A percentile compares a stretch with the other conserved stretches of the same genome.
Evolutionary conservation across 225 moss, liverwort and hornwort species (phyloP).

Genomic region (Straminergon stramineum): DNA sequence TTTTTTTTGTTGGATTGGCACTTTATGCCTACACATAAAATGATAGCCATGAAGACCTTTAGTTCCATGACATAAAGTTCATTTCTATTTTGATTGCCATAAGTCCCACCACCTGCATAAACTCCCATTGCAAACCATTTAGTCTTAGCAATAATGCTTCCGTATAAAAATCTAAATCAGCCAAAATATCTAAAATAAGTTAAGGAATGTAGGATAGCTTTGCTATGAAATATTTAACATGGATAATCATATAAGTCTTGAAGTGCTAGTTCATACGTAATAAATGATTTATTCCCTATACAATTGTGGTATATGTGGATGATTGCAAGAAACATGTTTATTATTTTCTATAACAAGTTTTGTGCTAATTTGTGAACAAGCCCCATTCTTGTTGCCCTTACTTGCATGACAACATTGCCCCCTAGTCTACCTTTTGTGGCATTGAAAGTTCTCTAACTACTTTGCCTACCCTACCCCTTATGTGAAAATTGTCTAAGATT

Average conservation of each 20-base stretch:
- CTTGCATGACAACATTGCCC: not conserved
- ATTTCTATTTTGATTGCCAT: no score
- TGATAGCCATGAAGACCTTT: not conserved
- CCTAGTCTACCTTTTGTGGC: not conserved
- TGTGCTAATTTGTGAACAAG: fast-evolving
- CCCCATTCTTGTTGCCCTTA: not conserved
- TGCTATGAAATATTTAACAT: no score
- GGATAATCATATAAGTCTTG: no score
- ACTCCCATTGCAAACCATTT: fast-evolving
- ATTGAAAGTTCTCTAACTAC: not conserved
- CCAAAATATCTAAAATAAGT: no score
- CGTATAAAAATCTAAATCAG: no score
- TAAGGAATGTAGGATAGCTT: no score
- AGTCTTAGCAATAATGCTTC: no score
- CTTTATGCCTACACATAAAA: not conserved
- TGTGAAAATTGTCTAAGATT: not conserved
- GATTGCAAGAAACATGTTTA: no score
- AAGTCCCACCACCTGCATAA: no score
- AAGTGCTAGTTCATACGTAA: fast-evolving
- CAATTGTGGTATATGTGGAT: no score
- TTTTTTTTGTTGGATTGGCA: not conserved
- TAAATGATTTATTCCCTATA: not conserved
- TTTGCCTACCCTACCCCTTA: fast-evolving
- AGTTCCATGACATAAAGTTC: no score
- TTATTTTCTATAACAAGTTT: no score